Base-by-base conservation (phyloP, 371 early-diverging fungal species). In the Mucor indicus region DNA sequence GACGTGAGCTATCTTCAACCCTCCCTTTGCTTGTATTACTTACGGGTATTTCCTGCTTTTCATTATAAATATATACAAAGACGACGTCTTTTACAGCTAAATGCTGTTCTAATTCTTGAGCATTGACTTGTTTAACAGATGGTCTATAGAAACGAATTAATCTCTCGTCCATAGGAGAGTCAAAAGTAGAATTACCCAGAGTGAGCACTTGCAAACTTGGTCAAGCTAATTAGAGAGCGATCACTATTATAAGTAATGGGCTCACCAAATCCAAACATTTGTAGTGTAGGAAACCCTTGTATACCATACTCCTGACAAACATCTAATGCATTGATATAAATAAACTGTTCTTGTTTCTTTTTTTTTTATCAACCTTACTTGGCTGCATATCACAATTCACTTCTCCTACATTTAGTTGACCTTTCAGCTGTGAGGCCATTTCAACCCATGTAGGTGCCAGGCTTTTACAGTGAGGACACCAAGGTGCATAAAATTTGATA, bases 381-480 rank as follows among this genome's bases (percentile, higher is more conserved):
- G 55, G 53, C 35, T 83, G 67, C 16, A 57, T 64, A 4, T 81
- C 83, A 70, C 96, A 96, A 67, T 94, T 87, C 11, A 94, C 85
- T 55, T 86, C 80, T 31, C 85, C 94, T 6, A 96, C 74, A 53
- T 92, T 87, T 35, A 91, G 72, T 53, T 84, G 71, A n/a, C 80
- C 80, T 52, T 76, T 74, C 38, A 89, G 51, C 23, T 64, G 62
- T 24, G 59, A 59, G 20, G 86, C 92, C 53, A 95, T 62, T 43
- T 82, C 68, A 23, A 69, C 79, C 84, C 89, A 93, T 12, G 75
- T 71, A 12, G 94, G 92, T 11, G 89, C 90, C 48, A 96, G 73
- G 0, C 64, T 54, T 62, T 90, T 75, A 72, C 96, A 96, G 63
- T 91, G 90, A 11, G 77, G 70, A 62, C 94, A 94, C 90, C 92